Base-by-base conservation (phyloP, 768 basidiomycete species). In the Mycena capillaripes region DNA sequence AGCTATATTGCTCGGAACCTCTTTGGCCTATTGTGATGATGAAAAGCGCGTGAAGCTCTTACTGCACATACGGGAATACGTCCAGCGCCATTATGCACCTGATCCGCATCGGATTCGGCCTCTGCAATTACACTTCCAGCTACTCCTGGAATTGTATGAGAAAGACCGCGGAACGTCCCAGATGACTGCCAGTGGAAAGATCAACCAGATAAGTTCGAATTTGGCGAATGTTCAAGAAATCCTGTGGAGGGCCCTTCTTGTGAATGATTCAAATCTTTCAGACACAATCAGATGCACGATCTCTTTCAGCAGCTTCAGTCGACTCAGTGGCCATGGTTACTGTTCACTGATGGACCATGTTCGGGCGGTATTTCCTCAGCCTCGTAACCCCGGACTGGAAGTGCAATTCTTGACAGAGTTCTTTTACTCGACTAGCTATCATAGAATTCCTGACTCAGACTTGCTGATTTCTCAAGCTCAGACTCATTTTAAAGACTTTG, bases 11-110 rank as follows among this genome's bases (percentile, higher is more conserved):
- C 36, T 70, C 2, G 4, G 42, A 0, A 70, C 69, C 0, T 70
- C 69, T 0, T 40, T 70, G 40, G 69, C 62, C 1, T 64, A 70
- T 23, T 23, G 1, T 2, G 56, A 66, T 27, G 32, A n/a, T 21
- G 55, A 58, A 5, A 32, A 48, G 4, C 36, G 19, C 0, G 4
- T 64, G 4, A 34, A 27, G 10, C 38, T 14, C 16, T 23, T 64
- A n/a, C 34, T 40, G 14, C 63, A 48, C n/a, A 64, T 64, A 12
- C 50, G 64, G n/a, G 52, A 66, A 30, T 27, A 66, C 36, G 21
- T 56, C 2, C 53, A 23, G 42, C 44, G 50, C 4, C 34, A 34
- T 9, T 7, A 27, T n/a, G 59, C 48, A 0, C 30, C 56, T 40
- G 1, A 46, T 55, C 0, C 30, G 6, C 12, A 2, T 25, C 30